Base-by-base conservation (phyloP, 2,329 filamentous ascomycete species). In the Podosphaera fusca region DNA sequence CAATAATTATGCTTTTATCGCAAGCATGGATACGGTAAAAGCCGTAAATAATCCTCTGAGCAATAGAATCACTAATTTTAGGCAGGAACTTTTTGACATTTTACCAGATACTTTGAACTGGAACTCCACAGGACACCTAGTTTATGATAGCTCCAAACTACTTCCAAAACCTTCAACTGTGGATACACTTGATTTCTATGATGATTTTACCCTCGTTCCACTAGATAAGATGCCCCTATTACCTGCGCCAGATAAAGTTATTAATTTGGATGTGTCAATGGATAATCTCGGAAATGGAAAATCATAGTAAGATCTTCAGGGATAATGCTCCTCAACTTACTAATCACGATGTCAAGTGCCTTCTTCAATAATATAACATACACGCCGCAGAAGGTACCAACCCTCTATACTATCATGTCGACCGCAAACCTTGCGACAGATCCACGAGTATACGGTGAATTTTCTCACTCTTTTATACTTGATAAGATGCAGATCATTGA, bases 131-230 rank as follows among this genome's bases (percentile, higher is more conserved):
- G 78, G 78, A n/a, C 82, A 78, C 77, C 71, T 84, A 0, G 73
- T 76, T 5, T 81, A 82, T 63, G 72, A 81, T 62, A 63, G 69
- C 1, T 59, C 67, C 8, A 71, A 74, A 21, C 60, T 69, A 0
- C 67, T 75, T 0, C 74, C 77, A 1, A 66, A 72, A 0, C 72
- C 85, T 0, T 73, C 75, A 0, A 58, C 73, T 0, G 66, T 88
- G 2, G 73, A 82, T 50, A 75, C 77, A 10, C 80, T 87, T 53
- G 70, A 81, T 31, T 76, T 81, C 1, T 81, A 84, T 58, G 86
- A 95, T 63, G 88, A 94, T 65, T 79, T 84, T 60, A 74, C 70
- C 0, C 75, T 94, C 0, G 74, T 82, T 0, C 84, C 88, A 0
- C 73, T 77, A 57, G 86, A 94, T 64, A 75, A 78, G 51, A 71